Evolutionary conservation across 1,284 basidiomycete genomes (phyloP), one percentile per base, ranked within the genome.

Genomic region (Ustilago curta): DNA sequence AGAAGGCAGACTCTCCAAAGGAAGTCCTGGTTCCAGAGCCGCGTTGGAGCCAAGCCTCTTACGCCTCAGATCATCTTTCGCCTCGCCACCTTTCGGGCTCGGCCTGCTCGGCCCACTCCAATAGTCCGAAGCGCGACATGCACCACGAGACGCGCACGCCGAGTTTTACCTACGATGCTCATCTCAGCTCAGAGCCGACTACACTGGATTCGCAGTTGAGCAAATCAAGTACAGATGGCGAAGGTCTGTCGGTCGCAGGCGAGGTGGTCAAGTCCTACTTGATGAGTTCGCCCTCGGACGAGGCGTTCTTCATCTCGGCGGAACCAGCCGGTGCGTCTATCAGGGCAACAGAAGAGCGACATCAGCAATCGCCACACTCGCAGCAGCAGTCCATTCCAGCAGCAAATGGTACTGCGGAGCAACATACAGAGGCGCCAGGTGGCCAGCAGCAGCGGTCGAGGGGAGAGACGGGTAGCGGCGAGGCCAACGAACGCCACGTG

Each of bases 141-240:
- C 59, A 53, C 12, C 57, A 47, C 25, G 67, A 70, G 18, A 32
- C 44, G 19, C 52, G 54, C 48, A 61, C 61, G 5, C 61, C 57
- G 2, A 63, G 49, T 40, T 70, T 65, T 27, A 49, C 57, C 4
- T 65, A 65, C 32, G 68, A 70, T 23, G 58, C 56, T 18, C 68
- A 60, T 7, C 54, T 61, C 29, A 56, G 52, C 44, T 65, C 68
- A 0, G 61, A 65, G 45, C 53, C 62, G 18, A 70, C 68, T 7
- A 70, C 68, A n/a, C 32, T 52, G 19, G 68, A 70, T 23, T 61
- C 68, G 19, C 68, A 65, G 48, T 31, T 70, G 45, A 70, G 68
- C 50, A 62, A 51, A 45, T 51, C 59, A 12, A 58, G 50, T 35
- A 42, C 25, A 9, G 59, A 58, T 5, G 51, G 31, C 11, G 59